These are phyloP conservation scores for Mucor mucedo DNA, from an alignment of 371 early-diverging fungal genomes.

Conservation along the genomic window DNA sequence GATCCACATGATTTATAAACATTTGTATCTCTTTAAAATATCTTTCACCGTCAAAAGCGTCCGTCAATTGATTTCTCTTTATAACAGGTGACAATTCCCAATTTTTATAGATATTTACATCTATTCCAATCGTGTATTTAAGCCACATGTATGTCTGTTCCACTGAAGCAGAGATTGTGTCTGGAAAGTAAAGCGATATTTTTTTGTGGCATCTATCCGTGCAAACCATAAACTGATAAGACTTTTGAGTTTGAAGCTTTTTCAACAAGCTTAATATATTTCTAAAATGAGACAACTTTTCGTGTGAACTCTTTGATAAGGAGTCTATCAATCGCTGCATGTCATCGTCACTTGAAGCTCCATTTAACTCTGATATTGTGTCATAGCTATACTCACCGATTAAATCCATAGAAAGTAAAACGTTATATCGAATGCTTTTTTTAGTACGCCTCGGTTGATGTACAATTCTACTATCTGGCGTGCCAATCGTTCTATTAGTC, in stretches of 20 bases:
- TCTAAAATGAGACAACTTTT: slow-evolving; percentile 13
- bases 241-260: slow-evolving; percentile 6
- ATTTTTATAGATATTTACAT: slow-evolving; percentile 7
- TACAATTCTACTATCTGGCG: not conserved
- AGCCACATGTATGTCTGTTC: slow-evolving; percentile 14
- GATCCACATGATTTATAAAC: slow-evolving; percentile 28
- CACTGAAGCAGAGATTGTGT: slow-evolving; percentile 8
- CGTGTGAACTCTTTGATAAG: slow-evolving; percentile 6
- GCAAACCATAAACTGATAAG: slow-evolving; percentile 16
- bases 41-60: slow-evolving; percentile 17
- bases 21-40: slow-evolving; percentile 25
- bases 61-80: not conserved
- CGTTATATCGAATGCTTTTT: slow-evolving; percentile 3
- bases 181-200: slow-evolving; percentile 19
- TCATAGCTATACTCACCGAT: slow-evolving; percentile 6
- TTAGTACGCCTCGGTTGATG: not conserved
- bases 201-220: slow-evolving; percentile 12
- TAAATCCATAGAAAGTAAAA: slow-evolving; percentile 17
- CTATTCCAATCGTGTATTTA: not conserved
- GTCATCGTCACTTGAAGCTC: not conserved
- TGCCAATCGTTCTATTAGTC: not conserved
- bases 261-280: slow-evolving; percentile 14
- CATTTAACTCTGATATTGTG: not conserved
- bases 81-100: slow-evolving; percentile 8
- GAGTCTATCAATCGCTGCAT: slow-evolving; percentile 15